These are phyloP conservation scores for Vigna radiata DNA, from an alignment of 306 rosid species.

Conservation along the genomic window DNA sequence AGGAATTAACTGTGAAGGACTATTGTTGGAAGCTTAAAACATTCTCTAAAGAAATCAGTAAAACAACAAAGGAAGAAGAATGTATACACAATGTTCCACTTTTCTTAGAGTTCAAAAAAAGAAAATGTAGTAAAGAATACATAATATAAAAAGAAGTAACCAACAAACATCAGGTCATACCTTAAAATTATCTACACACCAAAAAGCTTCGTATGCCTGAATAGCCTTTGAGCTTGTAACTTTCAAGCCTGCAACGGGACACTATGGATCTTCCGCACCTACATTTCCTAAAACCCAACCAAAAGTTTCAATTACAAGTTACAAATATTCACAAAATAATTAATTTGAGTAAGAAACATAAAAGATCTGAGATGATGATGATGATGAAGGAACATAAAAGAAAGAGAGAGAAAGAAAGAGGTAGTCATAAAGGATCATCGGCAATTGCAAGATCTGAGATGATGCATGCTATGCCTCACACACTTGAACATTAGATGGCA, in stretches of 20 bases:
- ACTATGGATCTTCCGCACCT: constrained; percentile 90
- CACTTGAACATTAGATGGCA: neutral
- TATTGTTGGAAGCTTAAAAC: too few relatives aligned
- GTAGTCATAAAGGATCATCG: neutral
- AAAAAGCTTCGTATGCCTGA: constrained; percentile 53
- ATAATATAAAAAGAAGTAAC: too few relatives aligned
- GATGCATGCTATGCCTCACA: neutral
- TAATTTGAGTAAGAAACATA: too few relatives aligned
- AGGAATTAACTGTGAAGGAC: too few relatives aligned
- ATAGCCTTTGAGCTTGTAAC: constrained; percentile 47
- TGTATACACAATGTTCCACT: too few relatives aligned
- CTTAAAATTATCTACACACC: constrained; percentile 61
- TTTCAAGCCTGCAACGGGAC: constrained; percentile 71
- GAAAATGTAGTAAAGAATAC: too few relatives aligned
- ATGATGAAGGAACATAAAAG: neutral
- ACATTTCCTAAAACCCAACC: constrained; percentile 41
- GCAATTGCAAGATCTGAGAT: neutral
- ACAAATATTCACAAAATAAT: neutral
- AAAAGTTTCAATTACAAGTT: constrained; percentile 29
- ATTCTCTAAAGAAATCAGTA: too few relatives aligned
- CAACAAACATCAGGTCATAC: constrained; percentile 42
- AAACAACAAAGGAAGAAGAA: too few relatives aligned
- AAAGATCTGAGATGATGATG: neutral
- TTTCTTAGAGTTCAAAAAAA: too few relatives aligned
- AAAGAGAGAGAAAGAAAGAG: too few relatives aligned